Conservation (phyloP, 192 early-diverging fungal genomes). For the Obelidium mucronatum region DNA sequence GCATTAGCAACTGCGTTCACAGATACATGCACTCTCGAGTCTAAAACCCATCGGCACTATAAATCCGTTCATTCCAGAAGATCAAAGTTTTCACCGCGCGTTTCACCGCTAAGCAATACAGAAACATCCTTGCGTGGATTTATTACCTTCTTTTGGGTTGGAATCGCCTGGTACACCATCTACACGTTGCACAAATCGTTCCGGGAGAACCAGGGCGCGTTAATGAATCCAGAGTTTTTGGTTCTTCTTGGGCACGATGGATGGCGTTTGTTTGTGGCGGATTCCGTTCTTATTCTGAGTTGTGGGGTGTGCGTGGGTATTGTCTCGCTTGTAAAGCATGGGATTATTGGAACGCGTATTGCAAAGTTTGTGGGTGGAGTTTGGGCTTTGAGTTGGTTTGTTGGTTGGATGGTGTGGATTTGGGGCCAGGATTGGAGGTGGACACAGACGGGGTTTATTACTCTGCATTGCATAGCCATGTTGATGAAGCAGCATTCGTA, state of each 20-base stretch:
- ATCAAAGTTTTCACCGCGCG: not conserved
- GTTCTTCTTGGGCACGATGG: conserved; percentile 67
- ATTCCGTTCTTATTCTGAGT: conserved; percentile 73
- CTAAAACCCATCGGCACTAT: not conserved
- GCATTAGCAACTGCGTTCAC: no score
- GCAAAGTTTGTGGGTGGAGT: conserved; percentile 61
- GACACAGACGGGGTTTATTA: conserved; percentile 87
- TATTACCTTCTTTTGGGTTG: conserved; percentile 84
- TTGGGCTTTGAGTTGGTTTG: conserved; percentile 51
- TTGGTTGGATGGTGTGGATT: conserved; percentile 32
- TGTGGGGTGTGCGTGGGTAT: conserved; percentile 70
- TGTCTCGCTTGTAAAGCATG: conserved; percentile 59
- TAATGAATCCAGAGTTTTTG: conserved; percentile 58
- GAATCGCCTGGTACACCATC: conserved; percentile 73
- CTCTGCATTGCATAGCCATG: conserved; percentile 88
- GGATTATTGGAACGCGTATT: conserved; percentile 52
- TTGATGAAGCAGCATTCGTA: conserved; percentile 99
- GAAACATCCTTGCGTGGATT: conserved; percentile 69
- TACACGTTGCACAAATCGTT: conserved; percentile 64
- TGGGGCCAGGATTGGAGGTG: conserved; percentile 79
- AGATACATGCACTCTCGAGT: not conserved
- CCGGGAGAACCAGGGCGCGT: conserved; percentile 61
- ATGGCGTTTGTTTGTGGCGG: conserved; percentile 70
- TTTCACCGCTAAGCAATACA: not conserved
- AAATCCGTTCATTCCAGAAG: not conserved